Conservation (phyloP, 208 protist species). For the Acanthamoeba healyi region DNA sequence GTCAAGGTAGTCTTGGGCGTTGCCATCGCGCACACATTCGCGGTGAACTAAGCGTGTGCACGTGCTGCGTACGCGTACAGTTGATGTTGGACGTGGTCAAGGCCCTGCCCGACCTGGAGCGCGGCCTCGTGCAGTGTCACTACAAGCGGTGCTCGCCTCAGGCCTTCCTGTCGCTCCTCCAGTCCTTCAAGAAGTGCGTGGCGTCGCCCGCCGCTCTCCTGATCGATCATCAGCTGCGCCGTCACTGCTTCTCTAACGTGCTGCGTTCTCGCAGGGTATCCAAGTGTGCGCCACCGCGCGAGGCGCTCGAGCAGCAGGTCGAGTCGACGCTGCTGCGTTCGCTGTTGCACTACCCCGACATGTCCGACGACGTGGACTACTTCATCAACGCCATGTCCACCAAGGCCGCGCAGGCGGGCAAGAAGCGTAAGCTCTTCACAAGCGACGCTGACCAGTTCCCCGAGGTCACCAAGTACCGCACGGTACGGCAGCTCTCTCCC, state of each 20-base stretch:
- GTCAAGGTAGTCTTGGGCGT: conserved; percentile 43
- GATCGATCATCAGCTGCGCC: background rate
- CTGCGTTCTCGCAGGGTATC: conserved; percentile 29
- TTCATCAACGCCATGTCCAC: conserved; percentile 41
- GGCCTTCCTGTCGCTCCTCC: conserved; percentile 64
- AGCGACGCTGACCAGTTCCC: conserved; percentile 15
- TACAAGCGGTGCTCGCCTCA: conserved; percentile 75
- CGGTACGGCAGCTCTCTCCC: background rate
- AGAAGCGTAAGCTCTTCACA: conserved; percentile 64
- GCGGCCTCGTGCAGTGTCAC: conserved; percentile 76
- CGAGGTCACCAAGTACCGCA: conserved; percentile 64
- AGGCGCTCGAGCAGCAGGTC: conserved; percentile 65
- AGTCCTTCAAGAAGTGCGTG: conserved; percentile 45
- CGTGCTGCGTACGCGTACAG: too few relatives aligned
- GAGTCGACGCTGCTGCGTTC: conserved; percentile 31
- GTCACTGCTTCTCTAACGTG: too few relatives aligned
- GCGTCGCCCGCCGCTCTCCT: too few relatives aligned
- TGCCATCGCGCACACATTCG: too few relatives aligned
- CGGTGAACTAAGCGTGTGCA: too few relatives aligned
- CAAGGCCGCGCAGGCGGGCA: conserved; percentile 13
- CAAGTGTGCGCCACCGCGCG: conserved; percentile 2
- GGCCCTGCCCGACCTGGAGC: conserved; percentile 81
- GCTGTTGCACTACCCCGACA: conserved; percentile 62
- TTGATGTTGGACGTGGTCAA: conserved; percentile 41
- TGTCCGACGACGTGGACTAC: conserved; percentile 20